phyloP scores from a whole-genome alignment of 441 rosid species.

The Geranium incanum region DNA sequence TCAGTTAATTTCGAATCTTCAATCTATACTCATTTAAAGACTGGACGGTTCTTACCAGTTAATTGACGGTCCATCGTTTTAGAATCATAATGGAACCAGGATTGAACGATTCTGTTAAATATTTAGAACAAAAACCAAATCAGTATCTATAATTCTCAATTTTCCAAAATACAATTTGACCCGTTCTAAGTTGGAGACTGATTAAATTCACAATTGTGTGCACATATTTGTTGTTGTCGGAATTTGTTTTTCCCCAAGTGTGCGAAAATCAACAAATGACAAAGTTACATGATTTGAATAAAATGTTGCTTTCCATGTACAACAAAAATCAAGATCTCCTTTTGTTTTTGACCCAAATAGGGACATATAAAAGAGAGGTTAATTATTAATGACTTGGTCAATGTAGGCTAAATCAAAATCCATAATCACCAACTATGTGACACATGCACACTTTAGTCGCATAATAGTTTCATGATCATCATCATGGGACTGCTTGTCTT shows the following conservation, averaged over 20 bases:
- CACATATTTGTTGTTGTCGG: no score
- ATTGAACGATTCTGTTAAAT: no score
- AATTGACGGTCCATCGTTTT: no score
- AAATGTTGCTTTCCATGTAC: neutral
- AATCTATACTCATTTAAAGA: no score
- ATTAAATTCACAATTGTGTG: no score
- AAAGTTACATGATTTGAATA: neutral
- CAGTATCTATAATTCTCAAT: no score
- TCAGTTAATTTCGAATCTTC: no score
- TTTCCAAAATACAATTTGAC: no score
- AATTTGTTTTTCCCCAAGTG: neutral
- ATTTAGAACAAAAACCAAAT: no score
- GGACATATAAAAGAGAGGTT: neutral
- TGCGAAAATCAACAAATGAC: neutral
- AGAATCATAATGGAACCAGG: no score
- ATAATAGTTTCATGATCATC: neutral
- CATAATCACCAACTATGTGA: conserved; percentile 33
- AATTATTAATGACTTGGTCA: conserved; percentile 16
- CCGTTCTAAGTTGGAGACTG: no score
- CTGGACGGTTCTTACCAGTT: no score
- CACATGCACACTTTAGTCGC: conserved; percentile 25
- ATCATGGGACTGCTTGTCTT: neutral
- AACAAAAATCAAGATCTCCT: conserved; percentile 6
- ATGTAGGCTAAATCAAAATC: conserved; percentile 12
- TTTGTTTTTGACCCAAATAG: conserved; percentile 20